A percentile compares a stretch with the other conserved stretches of the same genome.
phyloP scores from a whole-genome alignment of 2,329 filamentous ascomycete species.

The Alternaria sp. region DNA sequence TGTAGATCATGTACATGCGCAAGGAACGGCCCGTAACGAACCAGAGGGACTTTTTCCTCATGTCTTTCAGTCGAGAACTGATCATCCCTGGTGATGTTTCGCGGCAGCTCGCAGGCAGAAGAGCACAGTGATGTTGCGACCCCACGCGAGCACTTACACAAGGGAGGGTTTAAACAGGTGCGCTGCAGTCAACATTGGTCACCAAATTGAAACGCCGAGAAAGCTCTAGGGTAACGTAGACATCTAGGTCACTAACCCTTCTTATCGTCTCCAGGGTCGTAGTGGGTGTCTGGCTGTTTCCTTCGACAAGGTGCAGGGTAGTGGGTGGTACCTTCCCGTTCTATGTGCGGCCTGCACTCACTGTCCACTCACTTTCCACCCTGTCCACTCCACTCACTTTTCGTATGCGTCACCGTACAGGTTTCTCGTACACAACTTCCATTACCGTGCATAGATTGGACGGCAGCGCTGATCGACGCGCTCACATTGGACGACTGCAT shows the following conservation, averaged over 20 bases:
- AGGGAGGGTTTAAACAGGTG: too few species aligned
- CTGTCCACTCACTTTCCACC: not conserved
- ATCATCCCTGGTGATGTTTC: not conserved
- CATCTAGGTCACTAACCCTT: too few species aligned
- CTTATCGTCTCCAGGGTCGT: too few species aligned
- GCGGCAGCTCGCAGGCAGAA: not conserved
- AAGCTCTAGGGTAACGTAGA: too few species aligned
- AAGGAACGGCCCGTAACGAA: not conserved
- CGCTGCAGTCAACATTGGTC: too few species aligned
- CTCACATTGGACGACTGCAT: not conserved
- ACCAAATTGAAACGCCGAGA: too few species aligned
- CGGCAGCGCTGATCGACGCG: not conserved
- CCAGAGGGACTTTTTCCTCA: not conserved
- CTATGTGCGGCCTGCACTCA: not conserved
- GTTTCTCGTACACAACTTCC: not conserved
- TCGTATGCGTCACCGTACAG: not conserved
- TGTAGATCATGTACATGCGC: not conserved
- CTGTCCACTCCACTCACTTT: not conserved
- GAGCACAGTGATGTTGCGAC: not conserved
- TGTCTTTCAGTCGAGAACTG: not conserved
- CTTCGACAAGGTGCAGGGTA: too few species aligned
- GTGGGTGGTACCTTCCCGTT: not conserved
- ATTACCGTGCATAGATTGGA: not conserved
- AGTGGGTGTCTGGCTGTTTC: too few species aligned
- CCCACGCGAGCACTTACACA: not conserved